phyloP scores from a whole-genome alignment of 169 alveolate species.

The Babesia gibsoni region DNA sequence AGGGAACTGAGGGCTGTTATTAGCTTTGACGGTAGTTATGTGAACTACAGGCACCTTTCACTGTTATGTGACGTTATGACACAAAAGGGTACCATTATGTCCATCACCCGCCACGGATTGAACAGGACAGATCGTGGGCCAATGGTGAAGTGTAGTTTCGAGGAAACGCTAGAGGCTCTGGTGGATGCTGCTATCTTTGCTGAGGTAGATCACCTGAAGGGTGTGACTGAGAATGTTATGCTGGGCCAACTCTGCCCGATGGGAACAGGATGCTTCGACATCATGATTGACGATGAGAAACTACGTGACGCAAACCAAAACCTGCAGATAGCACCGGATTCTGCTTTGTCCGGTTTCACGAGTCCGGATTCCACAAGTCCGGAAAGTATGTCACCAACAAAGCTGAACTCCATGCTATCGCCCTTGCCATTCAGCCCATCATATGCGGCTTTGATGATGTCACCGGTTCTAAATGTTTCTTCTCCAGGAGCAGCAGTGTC shows the following conservation, averaged over 20 bases:
- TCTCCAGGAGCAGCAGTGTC: constrained; percentile 60
- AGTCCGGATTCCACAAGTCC: constrained; percentile 75
- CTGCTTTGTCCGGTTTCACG: constrained; percentile 73
- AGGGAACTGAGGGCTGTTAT: constrained; percentile 92
- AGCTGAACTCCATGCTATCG: constrained; percentile 73
- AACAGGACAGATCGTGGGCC: constrained; percentile 98
- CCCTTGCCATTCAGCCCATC: constrained; percentile 78
- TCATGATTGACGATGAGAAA: constrained; percentile 87
- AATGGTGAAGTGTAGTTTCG: constrained; percentile 96
- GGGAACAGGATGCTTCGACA: constrained; percentile 92
- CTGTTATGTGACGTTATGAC: constrained; percentile 99
- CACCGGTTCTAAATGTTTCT: constrained; percentile 61
- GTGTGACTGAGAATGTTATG: constrained; percentile 95
- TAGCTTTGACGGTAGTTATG: constrained; percentile 93
- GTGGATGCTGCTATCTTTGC: constrained; percentile 98
- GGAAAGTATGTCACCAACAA: constrained; percentile 71
- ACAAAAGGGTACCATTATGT: constrained; percentile 97
- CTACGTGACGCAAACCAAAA: constrained; percentile 85
- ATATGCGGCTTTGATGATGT: constrained; percentile 73
- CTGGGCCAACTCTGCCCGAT: constrained; percentile 91
- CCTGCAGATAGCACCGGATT: constrained; percentile 75
- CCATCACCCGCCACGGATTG: constrained; percentile 99
- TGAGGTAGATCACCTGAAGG: constrained; percentile 87
- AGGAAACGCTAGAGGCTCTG: constrained; percentile 98
- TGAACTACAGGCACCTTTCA: constrained; percentile 98